Evolutionary conservation across 768 basidiomycete genomes (phyloP).

Genomic region (Clathrus columnatus): DNA sequence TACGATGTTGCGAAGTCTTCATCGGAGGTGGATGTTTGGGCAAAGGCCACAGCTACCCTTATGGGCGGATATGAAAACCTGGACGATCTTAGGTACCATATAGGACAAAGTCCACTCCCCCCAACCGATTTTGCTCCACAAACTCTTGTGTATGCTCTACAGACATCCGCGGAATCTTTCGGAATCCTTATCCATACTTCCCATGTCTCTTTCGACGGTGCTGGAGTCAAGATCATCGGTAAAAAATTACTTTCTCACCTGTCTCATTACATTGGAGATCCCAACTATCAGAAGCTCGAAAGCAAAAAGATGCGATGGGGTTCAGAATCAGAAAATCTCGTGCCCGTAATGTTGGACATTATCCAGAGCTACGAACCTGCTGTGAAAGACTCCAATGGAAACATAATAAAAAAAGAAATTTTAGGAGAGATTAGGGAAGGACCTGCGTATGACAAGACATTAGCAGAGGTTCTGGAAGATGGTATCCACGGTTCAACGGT

Average conservation of each 20-base stretch:
- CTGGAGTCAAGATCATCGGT: conserved; percentile 18
- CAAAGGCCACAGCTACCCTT: conserved; percentile 14
- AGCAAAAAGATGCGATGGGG: conserved; percentile 14
- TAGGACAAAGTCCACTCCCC: conserved; percentile 14
- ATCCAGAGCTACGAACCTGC: neutral
- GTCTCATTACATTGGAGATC: neutral
- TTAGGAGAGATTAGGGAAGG: conserved; percentile 11
- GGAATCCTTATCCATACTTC: conserved; percentile 19
- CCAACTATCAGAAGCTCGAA: conserved; percentile 5
- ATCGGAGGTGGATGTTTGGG: conserved; percentile 15
- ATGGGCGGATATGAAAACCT: conserved; percentile 11
- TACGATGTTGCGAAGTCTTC: conserved; percentile 10
- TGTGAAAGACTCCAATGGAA: neutral
- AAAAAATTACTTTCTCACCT: conserved; percentile 12
- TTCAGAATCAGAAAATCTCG: conserved; percentile 16
- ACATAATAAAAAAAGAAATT: conserved; percentile 9
- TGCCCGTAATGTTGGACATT: conserved; percentile 11
- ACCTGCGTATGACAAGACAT: conserved; percentile 13
- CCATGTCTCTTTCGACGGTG: conserved; percentile 21
- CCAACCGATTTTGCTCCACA: conserved; percentile 14
- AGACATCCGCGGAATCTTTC: conserved; percentile 7
- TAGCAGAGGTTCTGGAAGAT: conserved; percentile 1
- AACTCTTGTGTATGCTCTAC: conserved; percentile 20
- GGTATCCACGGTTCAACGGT: neutral
- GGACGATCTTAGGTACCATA: conserved; percentile 14